Percentiles rank a stretch among this genome's conserved stretches.
phyloP scores from a whole-genome alignment of 805 yeast species.

The Candida ovalis region DNA sequence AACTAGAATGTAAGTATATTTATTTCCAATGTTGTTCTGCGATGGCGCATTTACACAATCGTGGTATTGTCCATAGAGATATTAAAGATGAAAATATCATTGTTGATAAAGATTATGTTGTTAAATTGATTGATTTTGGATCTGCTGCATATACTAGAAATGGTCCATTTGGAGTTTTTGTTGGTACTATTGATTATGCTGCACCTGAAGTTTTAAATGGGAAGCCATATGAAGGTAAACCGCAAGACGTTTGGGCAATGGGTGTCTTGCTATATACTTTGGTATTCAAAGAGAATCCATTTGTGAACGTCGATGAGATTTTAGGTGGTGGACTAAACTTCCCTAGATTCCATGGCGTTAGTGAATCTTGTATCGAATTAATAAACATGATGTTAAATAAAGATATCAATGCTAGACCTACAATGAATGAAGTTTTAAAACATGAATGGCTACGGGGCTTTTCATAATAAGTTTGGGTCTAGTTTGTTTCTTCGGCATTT shows the following conservation, averaged over 20 bases:
- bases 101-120: conserved; percentile 74
- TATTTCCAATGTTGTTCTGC: conserved; percentile 80
- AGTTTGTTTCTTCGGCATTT: neutral
- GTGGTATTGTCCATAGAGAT: conserved; percentile 91
- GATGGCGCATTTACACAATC: conserved; percentile 71
- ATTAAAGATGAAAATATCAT: conserved; percentile 93
- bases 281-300: conserved; percentile 91
- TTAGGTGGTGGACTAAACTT: conserved; percentile 82
- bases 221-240: conserved; percentile 82
- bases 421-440: conserved; percentile 62
- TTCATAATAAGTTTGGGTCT: conserved; percentile 5
- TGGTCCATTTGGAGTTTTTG: conserved; percentile 97
- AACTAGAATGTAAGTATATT: conserved; percentile 70
- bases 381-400: conserved; percentile 67
- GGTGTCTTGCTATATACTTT: conserved; percentile 89
- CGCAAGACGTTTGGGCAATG: conserved; percentile 97
- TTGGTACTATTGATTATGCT: conserved; percentile 96
- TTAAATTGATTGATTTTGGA: conserved; percentile 91
- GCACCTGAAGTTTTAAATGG: conserved; percentile 95
- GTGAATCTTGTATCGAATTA: conserved; percentile 57
- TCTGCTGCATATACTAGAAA: conserved; percentile 85
- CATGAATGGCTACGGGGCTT: conserved; percentile 61
- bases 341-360: conserved; percentile 51
- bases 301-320: conserved; percentile 91
- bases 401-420: conserved; percentile 63